Base-by-base conservation (phyloP, 352 stramenopile species). In the Phytophthora pseudosyringae region DNA sequence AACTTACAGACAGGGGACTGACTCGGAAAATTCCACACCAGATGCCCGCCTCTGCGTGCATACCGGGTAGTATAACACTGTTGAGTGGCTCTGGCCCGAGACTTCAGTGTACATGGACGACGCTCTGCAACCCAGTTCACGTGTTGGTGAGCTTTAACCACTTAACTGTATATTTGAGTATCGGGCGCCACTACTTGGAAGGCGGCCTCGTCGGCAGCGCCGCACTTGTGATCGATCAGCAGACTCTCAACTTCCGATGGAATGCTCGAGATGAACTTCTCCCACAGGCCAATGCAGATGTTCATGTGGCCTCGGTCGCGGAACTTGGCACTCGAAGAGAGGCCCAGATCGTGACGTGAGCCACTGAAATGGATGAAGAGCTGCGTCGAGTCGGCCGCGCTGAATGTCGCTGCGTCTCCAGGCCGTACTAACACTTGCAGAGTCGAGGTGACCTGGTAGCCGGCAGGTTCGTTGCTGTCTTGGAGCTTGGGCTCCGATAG, bases 241-340 rank as follows among this genome's bases (percentile, higher is more conserved):
- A 54, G 7, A 40, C 55, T 71, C 21, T 74, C 67, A 6, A 74
- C 39, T 10, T 64, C 43, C 6, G 58, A 25, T 10, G 49, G 31
- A 43, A 67, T 74, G 2, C 21, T 16, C 4, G 41, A 32, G 0
- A 70, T 41, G 5, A 59, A 9, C 4, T 64, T 46, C 0, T 70
- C 47, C 39, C 55, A 70, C 7, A 50, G 1, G 1, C 10, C 16
- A 26, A 70, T 51, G 5, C 40, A 48, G 0, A 29, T 29, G 12
- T 70, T 48, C 16, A 65, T 21, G 25, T 70, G 36, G 1, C 18
- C 53, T 25, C 52, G 43, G 25, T 54, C 45, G 15, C 46, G 36
- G 10, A 55, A 64, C 4, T 54, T 33, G 10, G 31, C 38, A 15
- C 16, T 58, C 4, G n/a, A 49, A 26, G 48, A 38, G 1, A 59